These are phyloP conservation scores for Pestalotiopsis sp. DNA, from an alignment of 2,329 filamentous ascomycete genomes.

Conservation along the genomic window DNA sequence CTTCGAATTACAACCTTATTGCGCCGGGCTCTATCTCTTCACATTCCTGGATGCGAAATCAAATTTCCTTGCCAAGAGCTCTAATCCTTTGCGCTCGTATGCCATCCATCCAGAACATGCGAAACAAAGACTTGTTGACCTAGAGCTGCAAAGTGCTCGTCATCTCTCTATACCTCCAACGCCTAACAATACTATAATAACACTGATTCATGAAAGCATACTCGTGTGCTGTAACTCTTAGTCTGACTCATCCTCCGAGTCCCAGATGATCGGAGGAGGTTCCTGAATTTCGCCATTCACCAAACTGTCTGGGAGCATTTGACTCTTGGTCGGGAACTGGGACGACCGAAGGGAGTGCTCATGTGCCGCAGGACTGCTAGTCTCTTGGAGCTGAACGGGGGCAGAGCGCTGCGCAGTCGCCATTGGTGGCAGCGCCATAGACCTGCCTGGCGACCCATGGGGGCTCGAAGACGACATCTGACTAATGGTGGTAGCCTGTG, in stretches of 20 bases:
- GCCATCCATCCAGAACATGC: neutral
- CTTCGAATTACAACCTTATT: too few relatives aligned
- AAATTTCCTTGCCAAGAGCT: neutral
- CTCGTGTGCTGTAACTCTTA: conserved; percentile 2
- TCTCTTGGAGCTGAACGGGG: conserved; percentile 10
- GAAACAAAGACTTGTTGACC: neutral
- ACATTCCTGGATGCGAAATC: neutral
- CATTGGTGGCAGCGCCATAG: conserved; percentile 23
- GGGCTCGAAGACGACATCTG: conserved; percentile 32
- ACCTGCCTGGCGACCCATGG: conserved; percentile 30
- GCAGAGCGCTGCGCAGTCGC: conserved; percentile 20
- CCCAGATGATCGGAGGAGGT: conserved; percentile 43
- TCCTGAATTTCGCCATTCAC: conserved; percentile 40
- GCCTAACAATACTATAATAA: neutral
- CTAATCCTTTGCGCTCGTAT: neutral
- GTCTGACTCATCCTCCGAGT: conserved; percentile 42
- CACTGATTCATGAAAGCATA: neutral
- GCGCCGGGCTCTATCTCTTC: neutral
- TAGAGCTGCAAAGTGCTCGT: neutral
- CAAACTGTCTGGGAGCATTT: conserved; percentile 54
- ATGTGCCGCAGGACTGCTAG: conserved; percentile 22
- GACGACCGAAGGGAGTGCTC: conserved; percentile 39
- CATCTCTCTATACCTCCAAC: neutral
- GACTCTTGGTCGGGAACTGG: conserved; percentile 54
- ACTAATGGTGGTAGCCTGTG: conserved; percentile 48